A percentile compares a stretch with the other conserved stretches of the same genome.
Conservation (phyloP, 306 rosid genomes). For the Vicia villosa region DNA sequence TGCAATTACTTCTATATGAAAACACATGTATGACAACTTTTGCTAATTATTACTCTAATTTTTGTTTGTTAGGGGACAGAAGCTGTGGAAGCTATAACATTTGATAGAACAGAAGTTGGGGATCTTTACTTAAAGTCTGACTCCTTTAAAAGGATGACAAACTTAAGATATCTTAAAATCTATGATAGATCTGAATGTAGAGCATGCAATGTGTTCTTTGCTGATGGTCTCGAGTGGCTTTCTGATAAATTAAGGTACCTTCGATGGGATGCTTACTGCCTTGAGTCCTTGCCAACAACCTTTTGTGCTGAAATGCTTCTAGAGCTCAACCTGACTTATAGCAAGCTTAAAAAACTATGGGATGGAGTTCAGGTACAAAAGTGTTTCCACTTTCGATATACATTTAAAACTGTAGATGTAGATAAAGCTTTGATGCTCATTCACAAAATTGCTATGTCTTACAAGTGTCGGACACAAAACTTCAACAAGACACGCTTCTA, state of each 20-base stretch:
- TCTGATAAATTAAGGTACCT: slow-evolving; percentile 1
- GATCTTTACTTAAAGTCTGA: neutral
- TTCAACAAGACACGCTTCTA: neutral
- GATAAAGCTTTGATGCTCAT: neutral
- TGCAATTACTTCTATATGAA: neutral
- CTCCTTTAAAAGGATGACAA: neutral
- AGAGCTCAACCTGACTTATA: neutral
- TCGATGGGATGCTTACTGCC: no score
- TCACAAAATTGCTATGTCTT: neutral
- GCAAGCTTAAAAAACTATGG: slow-evolving; percentile 6
- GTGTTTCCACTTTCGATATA: neutral
- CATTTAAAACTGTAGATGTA: neutral
- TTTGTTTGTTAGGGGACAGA: slow-evolving; percentile 20
- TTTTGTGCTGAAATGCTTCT: slow-evolving; percentile 24
- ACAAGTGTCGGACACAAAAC: no score
- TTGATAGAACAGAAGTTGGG: no score
- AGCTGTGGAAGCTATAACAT: neutral
- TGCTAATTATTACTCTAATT: neutral
- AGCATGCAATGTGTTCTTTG: neutral
- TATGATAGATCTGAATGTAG: neutral
- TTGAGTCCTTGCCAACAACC: no score
- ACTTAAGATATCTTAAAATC: slow-evolving; percentile 13
- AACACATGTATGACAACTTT: neutral
- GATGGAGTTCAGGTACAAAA: slow-evolving; percentile 12
- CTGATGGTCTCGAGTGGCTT: neutral